Percentiles rank a stretch among this genome's conserved stretches.
phyloP scores from a whole-genome alignment of 306 rosid species.

The Crotalaria pallida region DNA sequence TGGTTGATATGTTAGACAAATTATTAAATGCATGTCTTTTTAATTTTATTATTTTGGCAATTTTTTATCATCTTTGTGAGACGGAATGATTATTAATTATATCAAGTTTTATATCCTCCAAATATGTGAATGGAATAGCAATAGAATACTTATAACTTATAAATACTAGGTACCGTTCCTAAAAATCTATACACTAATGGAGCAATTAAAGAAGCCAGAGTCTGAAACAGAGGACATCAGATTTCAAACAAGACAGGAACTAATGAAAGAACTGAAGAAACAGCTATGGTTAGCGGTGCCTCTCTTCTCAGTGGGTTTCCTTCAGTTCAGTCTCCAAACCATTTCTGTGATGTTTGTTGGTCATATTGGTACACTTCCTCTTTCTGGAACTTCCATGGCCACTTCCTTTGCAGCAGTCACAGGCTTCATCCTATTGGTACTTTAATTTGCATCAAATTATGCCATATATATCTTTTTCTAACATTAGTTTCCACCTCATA shows the following conservation, averaged over 20 bases:
- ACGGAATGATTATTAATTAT: no score
- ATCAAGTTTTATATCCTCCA: no score
- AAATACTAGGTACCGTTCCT: neutral
- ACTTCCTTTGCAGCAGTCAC: constrained; percentile 31
- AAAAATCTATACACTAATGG: neutral
- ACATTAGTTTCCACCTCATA: neutral
- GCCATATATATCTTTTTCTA: neutral
- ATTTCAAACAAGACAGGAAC: neutral
- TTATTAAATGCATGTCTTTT: no score
- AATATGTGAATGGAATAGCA: neutral
- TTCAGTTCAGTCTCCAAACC: constrained; percentile 26
- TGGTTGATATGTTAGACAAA: no score
- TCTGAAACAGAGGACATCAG: neutral
- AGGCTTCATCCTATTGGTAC: constrained; percentile 31
- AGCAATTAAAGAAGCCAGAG: neutral
- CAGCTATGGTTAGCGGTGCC: constrained; percentile 28
- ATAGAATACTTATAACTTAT: no score
- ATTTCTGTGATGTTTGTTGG: constrained; percentile 25
- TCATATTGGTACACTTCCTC: constrained; percentile 26
- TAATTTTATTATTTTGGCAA: no score
- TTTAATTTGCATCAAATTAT: neutral
- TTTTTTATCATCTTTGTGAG: no score
- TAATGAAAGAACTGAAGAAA: constrained; percentile 20
- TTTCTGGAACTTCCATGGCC: constrained; percentile 33
- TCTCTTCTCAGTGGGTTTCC: constrained; percentile 17